Conservation (phyloP, 1,139 yeast genomes). For the Diutina mesorugosa region DNA sequence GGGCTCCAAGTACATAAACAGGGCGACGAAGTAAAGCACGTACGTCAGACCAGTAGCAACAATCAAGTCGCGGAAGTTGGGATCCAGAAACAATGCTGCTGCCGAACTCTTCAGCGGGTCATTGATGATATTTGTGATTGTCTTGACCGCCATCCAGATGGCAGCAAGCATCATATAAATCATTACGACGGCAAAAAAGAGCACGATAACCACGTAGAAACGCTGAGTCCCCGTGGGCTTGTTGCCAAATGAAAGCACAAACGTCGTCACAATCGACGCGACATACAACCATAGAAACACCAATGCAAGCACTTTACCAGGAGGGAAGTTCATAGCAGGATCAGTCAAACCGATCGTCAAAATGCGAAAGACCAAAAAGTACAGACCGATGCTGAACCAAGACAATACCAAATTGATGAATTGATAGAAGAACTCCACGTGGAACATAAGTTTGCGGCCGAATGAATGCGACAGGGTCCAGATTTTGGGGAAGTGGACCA, state of each 20-base stretch:
- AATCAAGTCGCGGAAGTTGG: slow-evolving; percentile 34
- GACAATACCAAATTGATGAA: slow-evolving; percentile 23
- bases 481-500: slow-evolving; percentile 30
- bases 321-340: slow-evolving; percentile 39
- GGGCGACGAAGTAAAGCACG: slow-evolving; percentile 32
- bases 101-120: slow-evolving; percentile 21
- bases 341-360: slow-evolving; percentile 59
- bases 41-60: slow-evolving; percentile 36
- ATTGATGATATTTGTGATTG: slow-evolving; percentile 23
- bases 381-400: slow-evolving; percentile 43
- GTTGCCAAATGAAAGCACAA: slow-evolving; percentile 86
- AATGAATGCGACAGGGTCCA: slow-evolving; percentile 32
- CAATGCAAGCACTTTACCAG: slow-evolving; percentile 69
- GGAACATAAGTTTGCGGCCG: slow-evolving; percentile 28
- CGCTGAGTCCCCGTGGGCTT: slow-evolving; percentile 85
- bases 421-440: slow-evolving; percentile 31
- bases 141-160: slow-evolving; percentile 33
- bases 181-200: slow-evolving; percentile 87
- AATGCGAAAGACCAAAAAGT: slow-evolving; percentile 69
- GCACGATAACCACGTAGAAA: slow-evolving; percentile 71
- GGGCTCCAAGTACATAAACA: slow-evolving; percentile 35
- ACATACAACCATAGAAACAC: slow-evolving; percentile 82
- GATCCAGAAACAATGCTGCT: slow-evolving; percentile 24
- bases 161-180: slow-evolving; percentile 72
- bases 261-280: slow-evolving; percentile 81